Conservation (phyloP, 352 stramenopile species). For the Blastocystis sp. region DNA sequence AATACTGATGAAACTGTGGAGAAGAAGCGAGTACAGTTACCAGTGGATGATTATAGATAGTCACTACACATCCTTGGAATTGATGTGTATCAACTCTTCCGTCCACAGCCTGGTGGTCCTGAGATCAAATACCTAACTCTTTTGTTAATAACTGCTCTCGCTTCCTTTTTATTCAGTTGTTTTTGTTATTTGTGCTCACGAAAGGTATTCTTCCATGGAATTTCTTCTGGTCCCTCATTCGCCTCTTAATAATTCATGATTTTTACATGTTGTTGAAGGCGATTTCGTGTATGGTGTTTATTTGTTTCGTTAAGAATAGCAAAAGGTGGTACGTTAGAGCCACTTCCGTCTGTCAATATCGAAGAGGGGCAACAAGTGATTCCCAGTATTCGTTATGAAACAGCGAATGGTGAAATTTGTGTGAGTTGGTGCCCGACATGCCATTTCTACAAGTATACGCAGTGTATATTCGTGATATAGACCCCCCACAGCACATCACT, state of each 20-base stretch:
- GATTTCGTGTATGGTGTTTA: background rate
- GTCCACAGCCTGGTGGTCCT: background rate
- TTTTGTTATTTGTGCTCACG: background rate
- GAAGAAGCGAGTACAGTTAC: background rate
- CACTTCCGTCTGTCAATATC: background rate
- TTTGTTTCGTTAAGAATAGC: background rate
- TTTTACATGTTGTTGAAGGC: background rate
- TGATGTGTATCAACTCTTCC: background rate
- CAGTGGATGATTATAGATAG: background rate
- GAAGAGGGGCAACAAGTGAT: background rate
- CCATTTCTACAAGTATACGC: slow-evolving; percentile 10
- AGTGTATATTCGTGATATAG: background rate
- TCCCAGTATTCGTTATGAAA: background rate
- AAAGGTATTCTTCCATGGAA: background rate
- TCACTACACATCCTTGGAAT: background rate
- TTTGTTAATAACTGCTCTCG: background rate
- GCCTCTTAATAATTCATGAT: background rate
- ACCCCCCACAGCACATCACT: background rate
- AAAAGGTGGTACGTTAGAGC: background rate
- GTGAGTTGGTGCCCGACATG: slow-evolving; percentile 5
- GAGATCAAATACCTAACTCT: background rate
- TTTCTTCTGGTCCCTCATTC: background rate
- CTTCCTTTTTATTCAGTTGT: background rate
- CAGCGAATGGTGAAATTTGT: background rate
- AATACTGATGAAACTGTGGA: background rate